Percentiles rank a stretch among this genome's conserved stretches.
These are phyloP conservation scores for Gastrodia elata DNA, from an alignment of 106 monocot genomes.

Conservation along the genomic window DNA sequence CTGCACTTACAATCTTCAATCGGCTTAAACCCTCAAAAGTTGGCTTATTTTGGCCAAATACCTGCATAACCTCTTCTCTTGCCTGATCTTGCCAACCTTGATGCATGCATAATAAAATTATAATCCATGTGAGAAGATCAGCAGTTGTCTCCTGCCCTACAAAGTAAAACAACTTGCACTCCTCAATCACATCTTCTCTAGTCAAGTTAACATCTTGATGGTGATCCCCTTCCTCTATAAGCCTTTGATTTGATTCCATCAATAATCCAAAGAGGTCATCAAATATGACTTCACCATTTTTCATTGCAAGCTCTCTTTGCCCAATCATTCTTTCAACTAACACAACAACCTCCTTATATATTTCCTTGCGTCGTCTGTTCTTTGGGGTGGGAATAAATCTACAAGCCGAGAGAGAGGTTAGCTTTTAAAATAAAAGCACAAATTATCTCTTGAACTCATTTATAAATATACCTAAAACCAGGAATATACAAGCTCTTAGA, in stretches of 20 bases:
- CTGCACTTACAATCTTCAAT: constrained; percentile 12
- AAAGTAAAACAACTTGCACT: constrained; percentile 79
- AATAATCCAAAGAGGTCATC: constrained; percentile 17
- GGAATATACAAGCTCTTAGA: constrained; percentile 23
- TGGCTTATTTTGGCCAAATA: constrained; percentile 15
- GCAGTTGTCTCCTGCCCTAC: constrained; percentile 64
- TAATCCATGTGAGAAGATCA: constrained; percentile 43
- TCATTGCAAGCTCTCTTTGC: constrained; percentile 21
- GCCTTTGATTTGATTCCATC: constrained; percentile 11
- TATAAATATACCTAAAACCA: constrained; percentile 33
- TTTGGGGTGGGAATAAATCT: constrained; percentile 27
- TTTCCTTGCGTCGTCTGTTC: constrained; percentile 25
- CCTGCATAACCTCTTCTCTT: constrained; percentile 44
- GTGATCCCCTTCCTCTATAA: neutral
- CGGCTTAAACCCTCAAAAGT: constrained; percentile 11
- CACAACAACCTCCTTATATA: constrained; percentile 25
- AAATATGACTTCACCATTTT: constrained; percentile 7
- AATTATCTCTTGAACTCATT: neutral
- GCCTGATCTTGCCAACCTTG: constrained; percentile 46
- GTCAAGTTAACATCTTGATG: neutral
- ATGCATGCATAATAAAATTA: constrained; percentile 44
- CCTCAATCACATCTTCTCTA: constrained; percentile 52
- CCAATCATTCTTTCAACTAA: constrained; percentile 36
- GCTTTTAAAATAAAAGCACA: neutral
- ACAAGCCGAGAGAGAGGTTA: neutral